These are phyloP conservation scores for Hypoxylon cercidicola DNA, from an alignment of 495 filamentous ascomycete genomes.

Conservation along the genomic window DNA sequence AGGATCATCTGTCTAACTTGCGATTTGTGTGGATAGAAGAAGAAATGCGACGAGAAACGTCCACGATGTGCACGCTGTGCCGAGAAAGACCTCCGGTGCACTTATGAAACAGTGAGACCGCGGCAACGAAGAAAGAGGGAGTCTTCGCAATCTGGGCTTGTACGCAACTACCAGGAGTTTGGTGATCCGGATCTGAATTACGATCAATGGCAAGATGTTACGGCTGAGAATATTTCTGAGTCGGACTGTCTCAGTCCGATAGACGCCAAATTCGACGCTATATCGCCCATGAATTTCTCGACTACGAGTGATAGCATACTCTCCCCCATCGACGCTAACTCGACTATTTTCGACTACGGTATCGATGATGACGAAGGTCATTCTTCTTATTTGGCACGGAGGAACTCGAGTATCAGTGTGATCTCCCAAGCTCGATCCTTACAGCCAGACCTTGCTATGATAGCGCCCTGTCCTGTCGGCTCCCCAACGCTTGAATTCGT, in stretches of 20 bases:
- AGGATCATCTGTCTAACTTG: constrained; percentile 25
- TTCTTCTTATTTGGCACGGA: constrained; percentile 27
- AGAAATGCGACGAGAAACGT: constrained; percentile 71
- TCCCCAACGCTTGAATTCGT: constrained; percentile 63
- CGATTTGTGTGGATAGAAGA: constrained; percentile 57
- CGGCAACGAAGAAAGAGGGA: constrained; percentile 64
- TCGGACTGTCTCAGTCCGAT: constrained; percentile 45
- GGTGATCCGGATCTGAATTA: constrained; percentile 8
- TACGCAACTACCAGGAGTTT: constrained; percentile 1
- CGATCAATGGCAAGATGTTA: constrained; percentile 29
- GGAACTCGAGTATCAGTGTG: constrained; percentile 26
- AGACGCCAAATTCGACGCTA: constrained; percentile 35
- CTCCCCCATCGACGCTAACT: constrained; percentile 21
- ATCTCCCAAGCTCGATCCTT: constrained; percentile 44
- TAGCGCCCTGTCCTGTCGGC: constrained; percentile 57
- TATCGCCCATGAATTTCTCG: constrained; percentile 34
- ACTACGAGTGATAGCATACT: constrained; percentile 15
- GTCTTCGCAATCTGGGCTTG: constrained; percentile 23
- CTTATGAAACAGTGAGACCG: constrained; percentile 67
- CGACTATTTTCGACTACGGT: constrained; percentile 27
- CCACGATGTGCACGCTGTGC: constrained; percentile 67
- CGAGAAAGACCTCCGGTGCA: constrained; percentile 63
- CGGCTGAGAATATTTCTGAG: constrained; percentile 25
- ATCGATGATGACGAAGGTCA: constrained; percentile 17
- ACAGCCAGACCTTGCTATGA: constrained; percentile 56